These are phyloP conservation scores for Aspergillus panamensis DNA, from an alignment of 495 filamentous ascomycete genomes.

Conservation along the genomic window DNA sequence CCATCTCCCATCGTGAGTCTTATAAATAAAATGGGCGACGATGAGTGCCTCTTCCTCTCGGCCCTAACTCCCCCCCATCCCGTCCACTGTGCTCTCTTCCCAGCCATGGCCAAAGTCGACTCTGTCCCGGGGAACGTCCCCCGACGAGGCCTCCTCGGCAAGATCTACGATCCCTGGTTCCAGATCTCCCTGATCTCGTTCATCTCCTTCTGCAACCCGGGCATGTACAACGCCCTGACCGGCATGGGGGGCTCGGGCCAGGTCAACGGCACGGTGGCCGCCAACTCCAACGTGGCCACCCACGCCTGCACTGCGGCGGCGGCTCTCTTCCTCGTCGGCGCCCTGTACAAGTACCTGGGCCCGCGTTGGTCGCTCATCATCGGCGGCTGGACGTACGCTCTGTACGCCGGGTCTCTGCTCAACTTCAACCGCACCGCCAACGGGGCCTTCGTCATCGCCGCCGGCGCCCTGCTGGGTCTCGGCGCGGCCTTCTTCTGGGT, in stretches of 20 bases:
- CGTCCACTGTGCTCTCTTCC: neutral
- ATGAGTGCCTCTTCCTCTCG: neutral
- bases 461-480: constrained; percentile 49
- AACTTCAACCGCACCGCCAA: constrained; percentile 56
- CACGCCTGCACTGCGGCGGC: constrained; percentile 38
- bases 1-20: neutral
- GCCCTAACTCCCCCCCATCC: neutral
- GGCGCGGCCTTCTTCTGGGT: constrained; percentile 52
- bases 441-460: constrained; percentile 70
- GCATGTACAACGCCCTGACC: constrained; percentile 71
- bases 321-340: constrained; percentile 42
- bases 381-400: constrained; percentile 43
- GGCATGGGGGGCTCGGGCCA: constrained; percentile 57
- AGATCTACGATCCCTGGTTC: constrained; percentile 29
- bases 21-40: neutral
- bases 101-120: too few species aligned
- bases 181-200: constrained; percentile 48
- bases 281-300: constrained; percentile 42
- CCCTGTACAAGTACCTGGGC: constrained; percentile 41
- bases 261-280: constrained; percentile 38
- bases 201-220: constrained; percentile 83
- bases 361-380: constrained; percentile 39
- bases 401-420: constrained; percentile 42
- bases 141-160: neutral
- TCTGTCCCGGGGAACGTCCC: neutral